phyloP scores from a whole-genome alignment of 169 alveolate species.

The Amoebophrya sp. region DNA sequence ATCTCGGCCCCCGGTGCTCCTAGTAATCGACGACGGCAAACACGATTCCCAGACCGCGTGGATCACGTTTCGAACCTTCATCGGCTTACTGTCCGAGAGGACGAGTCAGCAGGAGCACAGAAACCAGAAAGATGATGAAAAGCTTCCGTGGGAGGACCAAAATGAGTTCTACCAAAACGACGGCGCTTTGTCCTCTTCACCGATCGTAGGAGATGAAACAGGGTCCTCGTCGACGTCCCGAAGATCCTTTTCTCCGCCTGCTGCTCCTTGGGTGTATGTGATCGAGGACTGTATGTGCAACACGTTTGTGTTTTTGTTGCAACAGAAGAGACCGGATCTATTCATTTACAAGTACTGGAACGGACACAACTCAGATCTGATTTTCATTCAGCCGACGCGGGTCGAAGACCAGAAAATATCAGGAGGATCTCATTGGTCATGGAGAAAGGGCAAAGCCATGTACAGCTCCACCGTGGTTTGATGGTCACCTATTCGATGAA shows the following conservation, averaged over 20 bases:
- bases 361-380: neutral
- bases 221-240: neutral
- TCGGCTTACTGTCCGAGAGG: neutral
- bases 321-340: neutral
- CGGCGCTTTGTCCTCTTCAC: no score
- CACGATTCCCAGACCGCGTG: neutral
- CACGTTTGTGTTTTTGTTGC: neutral
- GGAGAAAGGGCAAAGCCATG: no score
- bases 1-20: neutral
- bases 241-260: no score
- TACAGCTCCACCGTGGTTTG: no score
- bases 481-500: no score
- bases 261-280: conserved; percentile 10
- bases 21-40: neutral
- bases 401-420: neutral
- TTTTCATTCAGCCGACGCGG: neutral
- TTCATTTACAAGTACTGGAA: conserved; percentile 19
- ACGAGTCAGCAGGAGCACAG: neutral
- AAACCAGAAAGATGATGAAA: no score
- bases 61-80: conserved; percentile 5
- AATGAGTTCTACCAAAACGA: no score
- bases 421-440: no score
- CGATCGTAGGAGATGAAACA: neutral
- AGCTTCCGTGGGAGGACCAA: no score
- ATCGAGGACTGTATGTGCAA: neutral